Conservation (phyloP, 2,329 filamentous ascomycete genomes). For the Xylaria sp. region DNA sequence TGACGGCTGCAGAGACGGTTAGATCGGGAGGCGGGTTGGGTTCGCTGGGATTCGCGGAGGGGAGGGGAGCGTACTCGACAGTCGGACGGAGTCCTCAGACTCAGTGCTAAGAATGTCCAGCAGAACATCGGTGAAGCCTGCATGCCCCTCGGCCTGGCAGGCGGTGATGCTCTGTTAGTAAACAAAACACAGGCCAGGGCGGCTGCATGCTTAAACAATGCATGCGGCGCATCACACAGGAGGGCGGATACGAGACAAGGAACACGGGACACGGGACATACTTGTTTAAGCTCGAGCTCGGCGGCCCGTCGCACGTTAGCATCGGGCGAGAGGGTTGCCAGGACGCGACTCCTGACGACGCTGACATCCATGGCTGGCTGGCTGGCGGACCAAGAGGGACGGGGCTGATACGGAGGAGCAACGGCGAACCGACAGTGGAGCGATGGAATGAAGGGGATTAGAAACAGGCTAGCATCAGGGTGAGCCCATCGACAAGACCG, state of each 20-base stretch:
- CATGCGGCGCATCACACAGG: slow-evolving; percentile 32
- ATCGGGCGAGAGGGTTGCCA: slow-evolving; percentile 76
- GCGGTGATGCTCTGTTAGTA: slow-evolving; percentile 22
- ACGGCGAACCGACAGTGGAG: slow-evolving; percentile 5
- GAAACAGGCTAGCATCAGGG: slow-evolving; percentile 19
- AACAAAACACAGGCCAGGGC: slow-evolving; percentile 27
- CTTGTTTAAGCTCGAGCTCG: slow-evolving; percentile 82
- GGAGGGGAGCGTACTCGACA: slow-evolving; percentile 73
- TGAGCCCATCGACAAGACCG: slow-evolving; percentile 23
- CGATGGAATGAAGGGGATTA: slow-evolving; percentile 15
- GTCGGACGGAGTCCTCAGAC: slow-evolving; percentile 80
- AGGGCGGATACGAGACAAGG: slow-evolving; percentile 5
- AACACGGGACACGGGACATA: slow-evolving; percentile 51
- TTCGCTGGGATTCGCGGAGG: slow-evolving; percentile 16
- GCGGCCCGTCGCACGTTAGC: slow-evolving; percentile 76
- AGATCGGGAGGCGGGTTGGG: slow-evolving; percentile 15
- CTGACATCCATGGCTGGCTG: slow-evolving; percentile 73
- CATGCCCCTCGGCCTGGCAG: slow-evolving; percentile 81
- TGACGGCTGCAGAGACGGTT: slow-evolving; percentile 68
- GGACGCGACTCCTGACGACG: slow-evolving; percentile 76
- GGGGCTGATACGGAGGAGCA: neutral
- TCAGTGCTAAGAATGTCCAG: slow-evolving; percentile 90
- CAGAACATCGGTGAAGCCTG: slow-evolving; percentile 88
- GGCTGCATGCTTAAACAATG: slow-evolving; percentile 5
- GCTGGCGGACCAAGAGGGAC: slow-evolving; percentile 32